These are phyloP conservation scores for Bonia amplexicaulis DNA, from an alignment of 176 grass and related monocot species.

Conservation along the genomic window DNA sequence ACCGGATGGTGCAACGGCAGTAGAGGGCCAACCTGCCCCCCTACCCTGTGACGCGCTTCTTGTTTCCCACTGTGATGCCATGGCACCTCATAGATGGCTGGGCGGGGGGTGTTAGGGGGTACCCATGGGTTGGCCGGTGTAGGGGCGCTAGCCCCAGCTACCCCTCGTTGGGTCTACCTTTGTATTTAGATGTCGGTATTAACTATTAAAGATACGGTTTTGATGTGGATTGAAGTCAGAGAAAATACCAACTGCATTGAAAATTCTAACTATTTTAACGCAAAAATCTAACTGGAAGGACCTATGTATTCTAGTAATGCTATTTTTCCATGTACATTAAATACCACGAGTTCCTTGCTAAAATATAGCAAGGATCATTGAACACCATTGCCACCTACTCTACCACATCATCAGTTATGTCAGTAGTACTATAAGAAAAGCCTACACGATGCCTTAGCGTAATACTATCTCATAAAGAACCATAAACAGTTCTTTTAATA, in stretches of 20 bases:
- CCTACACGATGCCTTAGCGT: background rate
- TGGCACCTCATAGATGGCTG: background rate
- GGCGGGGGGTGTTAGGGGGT: too few relatives aligned
- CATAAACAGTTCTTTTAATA: conserved; percentile 1
- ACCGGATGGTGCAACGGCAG: too few relatives aligned
- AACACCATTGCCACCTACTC: background rate
- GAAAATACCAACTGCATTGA: background rate
- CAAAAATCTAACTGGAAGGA: background rate
- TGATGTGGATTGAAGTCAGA: background rate
- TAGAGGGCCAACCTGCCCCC: too few relatives aligned
- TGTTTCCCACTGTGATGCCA: too few relatives aligned
- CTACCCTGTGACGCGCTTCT: too few relatives aligned
- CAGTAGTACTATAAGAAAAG: conserved; percentile 11
- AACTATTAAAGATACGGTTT: background rate
- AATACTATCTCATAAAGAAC: background rate
- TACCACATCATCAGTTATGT: conserved; percentile 11
- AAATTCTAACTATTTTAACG: background rate
- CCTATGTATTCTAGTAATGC: background rate
- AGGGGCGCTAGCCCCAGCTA: too few relatives aligned
- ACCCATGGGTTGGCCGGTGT: too few relatives aligned
- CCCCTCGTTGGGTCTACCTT: too few relatives aligned
- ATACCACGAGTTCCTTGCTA: background rate
- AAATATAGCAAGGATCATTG: background rate
- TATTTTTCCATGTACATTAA: background rate
- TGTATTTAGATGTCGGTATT: background rate